Percentiles rank a stretch among this genome's conserved stretches.
Evolutionary conservation across 2,329 filamentous ascomycete genomes (phyloP).

Genomic region (Teratosphaeria pseudoeucalypti): DNA sequence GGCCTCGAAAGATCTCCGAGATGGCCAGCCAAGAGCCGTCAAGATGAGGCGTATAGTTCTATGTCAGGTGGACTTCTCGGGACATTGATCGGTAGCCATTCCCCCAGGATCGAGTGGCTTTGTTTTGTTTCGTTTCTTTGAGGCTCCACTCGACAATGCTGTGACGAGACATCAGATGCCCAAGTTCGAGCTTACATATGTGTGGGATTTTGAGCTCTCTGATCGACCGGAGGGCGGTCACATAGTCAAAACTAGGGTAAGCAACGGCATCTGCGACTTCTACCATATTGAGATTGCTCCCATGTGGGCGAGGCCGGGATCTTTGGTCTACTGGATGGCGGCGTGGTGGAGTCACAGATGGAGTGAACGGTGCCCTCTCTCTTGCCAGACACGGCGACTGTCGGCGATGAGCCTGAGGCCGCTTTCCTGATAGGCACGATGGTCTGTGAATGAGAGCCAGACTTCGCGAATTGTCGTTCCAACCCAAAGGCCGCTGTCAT

Average conservation of each 20-base stretch:
- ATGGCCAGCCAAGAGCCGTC: neutral
- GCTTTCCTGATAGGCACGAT: neutral
- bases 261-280: neutral
- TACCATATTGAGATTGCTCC: neutral
- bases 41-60: neutral
- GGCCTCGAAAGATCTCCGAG: neutral
- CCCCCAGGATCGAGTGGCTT: neutral
- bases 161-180: neutral
- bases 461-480: neutral
- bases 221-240: no score
- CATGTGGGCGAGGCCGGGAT: neutral
- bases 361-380: neutral
- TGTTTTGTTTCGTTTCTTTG: neutral
- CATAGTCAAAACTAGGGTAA: neutral
- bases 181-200: neutral
- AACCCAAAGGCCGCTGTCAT: neutral
- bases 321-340: neutral
- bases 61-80: neutral
- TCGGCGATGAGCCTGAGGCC: neutral
- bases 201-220: neutral
- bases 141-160: no score
- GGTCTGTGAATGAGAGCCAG: neutral
- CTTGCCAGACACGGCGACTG: neutral
- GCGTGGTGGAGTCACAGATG: neutral
- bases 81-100: neutral